A percentile compares a stretch with the other conserved stretches of the same genome.
phyloP scores from a whole-genome alignment of 805 yeast species.

The Starmerella powellii region DNA sequence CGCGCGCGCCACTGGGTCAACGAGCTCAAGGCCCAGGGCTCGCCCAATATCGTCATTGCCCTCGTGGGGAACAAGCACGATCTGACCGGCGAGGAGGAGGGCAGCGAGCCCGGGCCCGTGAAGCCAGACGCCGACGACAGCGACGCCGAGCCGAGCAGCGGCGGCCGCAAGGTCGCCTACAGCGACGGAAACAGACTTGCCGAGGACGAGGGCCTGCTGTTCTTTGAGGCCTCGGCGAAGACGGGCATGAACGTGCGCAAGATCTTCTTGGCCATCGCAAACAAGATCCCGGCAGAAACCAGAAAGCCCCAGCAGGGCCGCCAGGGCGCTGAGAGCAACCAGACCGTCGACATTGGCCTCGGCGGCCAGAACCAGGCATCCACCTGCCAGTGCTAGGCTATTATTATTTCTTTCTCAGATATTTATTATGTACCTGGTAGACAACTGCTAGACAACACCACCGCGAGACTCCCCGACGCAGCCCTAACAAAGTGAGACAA shows the following conservation, averaged over 20 bases:
- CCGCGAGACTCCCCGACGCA: no score
- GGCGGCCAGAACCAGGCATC: constrained; percentile 16
- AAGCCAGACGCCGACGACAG: constrained; percentile 30
- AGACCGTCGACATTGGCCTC: constrained; percentile 20
- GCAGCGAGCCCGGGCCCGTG: constrained; percentile 24
- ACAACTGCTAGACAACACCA: no score
- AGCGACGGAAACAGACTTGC: constrained; percentile 84
- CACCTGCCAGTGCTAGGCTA: constrained; percentile 20
- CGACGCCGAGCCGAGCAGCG: constrained; percentile 25
- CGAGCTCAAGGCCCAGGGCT: constrained; percentile 89
- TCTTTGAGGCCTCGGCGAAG: constrained; percentile 92
- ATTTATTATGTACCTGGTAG: constrained; percentile 1
- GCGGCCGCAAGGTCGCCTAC: constrained; percentile 59
- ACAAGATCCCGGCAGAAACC: constrained; percentile 56
- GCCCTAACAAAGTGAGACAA: no score
- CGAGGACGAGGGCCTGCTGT: constrained; percentile 77
- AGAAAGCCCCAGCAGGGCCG: constrained; percentile 23
- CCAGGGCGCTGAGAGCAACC: constrained; percentile 18
- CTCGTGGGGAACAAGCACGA: constrained; percentile 89
- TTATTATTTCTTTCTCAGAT: not conserved
- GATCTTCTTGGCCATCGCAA: constrained; percentile 81
- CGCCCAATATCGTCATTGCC: constrained; percentile 84
- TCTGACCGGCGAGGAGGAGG: constrained; percentile 40
- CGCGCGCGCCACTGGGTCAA: constrained; percentile 98
- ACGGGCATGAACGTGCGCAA: constrained; percentile 80